Evolutionary conservation across 179 eudicot species (phyloP), one percentile per base, ranked within the genome.

Genomic region (Sideroxylon spinosum): DNA sequence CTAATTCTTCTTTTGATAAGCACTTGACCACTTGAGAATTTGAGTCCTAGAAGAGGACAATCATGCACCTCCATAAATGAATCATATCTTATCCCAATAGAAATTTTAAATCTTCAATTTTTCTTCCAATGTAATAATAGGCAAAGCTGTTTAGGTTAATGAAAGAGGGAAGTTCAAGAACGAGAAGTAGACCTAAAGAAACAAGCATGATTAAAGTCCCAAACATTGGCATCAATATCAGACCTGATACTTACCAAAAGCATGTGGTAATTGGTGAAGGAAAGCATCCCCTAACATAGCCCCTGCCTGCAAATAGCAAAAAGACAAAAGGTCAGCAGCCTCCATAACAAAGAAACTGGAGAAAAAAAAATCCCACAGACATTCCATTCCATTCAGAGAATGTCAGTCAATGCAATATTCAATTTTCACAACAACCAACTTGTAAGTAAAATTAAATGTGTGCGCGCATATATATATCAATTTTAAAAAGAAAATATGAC

Each of bases 201-300:
- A 3, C 2, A 46, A 52, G 63, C 64, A 57, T 17, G 19, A 72
- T 10, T 48, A 48, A 56, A 74, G 61, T 74, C 74, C 64, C 76
- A 80, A 73, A 60, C 14, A 76, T 68, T 29, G 81, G 48, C 81
- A 64, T 64, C 55, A 22, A 56, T 81, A 64, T 64, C 55, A 22
- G 71, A 79, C 29, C 59, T 28, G 25, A 64, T 37, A 68, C 88
- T 76, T 92, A 95, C 98, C 94, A 84, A 90, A 95, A 80, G 98
- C 98, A 85, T 95, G 98, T 55, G 98, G 98, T 73, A 95, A 74
- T 81, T 95, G 98, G 87, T 95, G 98, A 87, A 95, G 89, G 86
- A 95, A 95, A 61, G 98, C 98, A 86, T 95, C 98, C 19, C 98
- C 98, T 66, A 95, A 82, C 98, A 93, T 95, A 13, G 98, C 98